A percentile compares a stretch with the other conserved stretches of the same genome.
phyloP scores from a whole-genome alignment of 345 rosid species.

The Abelmoschus esculentus region DNA sequence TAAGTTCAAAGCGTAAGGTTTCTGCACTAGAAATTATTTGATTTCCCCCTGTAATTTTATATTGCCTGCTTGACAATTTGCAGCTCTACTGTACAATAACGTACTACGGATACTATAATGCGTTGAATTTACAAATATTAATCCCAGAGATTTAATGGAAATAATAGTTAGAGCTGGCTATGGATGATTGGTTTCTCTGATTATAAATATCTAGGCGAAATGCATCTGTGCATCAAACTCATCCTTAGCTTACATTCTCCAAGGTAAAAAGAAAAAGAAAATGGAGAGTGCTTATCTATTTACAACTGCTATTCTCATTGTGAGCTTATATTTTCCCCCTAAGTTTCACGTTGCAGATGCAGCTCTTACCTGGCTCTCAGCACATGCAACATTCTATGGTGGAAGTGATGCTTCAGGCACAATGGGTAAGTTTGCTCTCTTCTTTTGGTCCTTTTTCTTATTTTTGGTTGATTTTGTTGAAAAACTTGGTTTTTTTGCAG shows the following conservation, averaged over 20 bases:
- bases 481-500: constrained; percentile 18
- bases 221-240: constrained; percentile 15
- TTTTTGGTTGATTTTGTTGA: neutral
- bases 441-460: neutral
- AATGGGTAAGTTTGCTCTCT: neutral
- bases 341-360: constrained; percentile 21
- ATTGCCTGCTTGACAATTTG: constrained; percentile 17
- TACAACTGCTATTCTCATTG: constrained; percentile 15
- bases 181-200: neutral
- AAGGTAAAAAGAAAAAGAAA: neutral
- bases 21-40: neutral
- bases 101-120: constrained; percentile 20
- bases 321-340: constrained; percentile 19
- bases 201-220: constrained; percentile 31
- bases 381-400: constrained; percentile 62
- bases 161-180: neutral
- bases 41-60: constrained; percentile 1
- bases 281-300: constrained; percentile 24
- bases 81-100: constrained; percentile 18
- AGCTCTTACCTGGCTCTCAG: constrained; percentile 33
- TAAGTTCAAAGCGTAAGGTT: neutral
- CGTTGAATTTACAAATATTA: constrained; percentile 18
- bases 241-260: neutral
- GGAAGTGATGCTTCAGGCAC: constrained; percentile 53
- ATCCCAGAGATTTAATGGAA: neutral